Base-by-base conservation (phyloP, 345 rosid species). In the Arabidopsis arenosa region DNA sequence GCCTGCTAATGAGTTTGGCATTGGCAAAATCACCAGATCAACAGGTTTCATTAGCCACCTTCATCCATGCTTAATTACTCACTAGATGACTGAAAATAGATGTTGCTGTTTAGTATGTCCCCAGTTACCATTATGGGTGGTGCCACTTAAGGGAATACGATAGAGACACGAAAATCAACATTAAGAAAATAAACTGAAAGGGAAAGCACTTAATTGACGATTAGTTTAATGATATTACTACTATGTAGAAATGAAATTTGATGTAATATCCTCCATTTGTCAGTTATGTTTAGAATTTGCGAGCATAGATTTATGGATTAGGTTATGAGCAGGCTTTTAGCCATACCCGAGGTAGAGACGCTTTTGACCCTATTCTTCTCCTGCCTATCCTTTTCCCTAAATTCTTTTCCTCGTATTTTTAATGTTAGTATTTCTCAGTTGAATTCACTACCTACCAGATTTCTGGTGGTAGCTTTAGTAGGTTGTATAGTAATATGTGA, bases 1-100 rank as follows among this genome's bases (percentile, higher is more conserved):
- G 96, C 84, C 85, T 94, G 55, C 75, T 94, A 75, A 84, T 92
- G 92, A 92, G 99, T 84, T 85, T 94, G 90, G 97, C 97, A 74
- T 81, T 94, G 82, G 96, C 96, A 41, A 86, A 88, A 80, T 85
- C 93, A 64, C 79, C 92, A 49, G 87, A 73, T 63, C 90, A 92
- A 77, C 93, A 92, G 97, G 99, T 94, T 85, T 62, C 48, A 58
- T 65, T 58, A 18, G 68, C 48, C 56, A 72, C 68, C 36, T 58
- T 58, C 18, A 33, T 66, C 59, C 63, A 59, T 66, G 21, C 63
- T 59, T 41, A 58, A 17, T 65, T 39, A 72, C 62, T 28, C n/a
- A 28, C 30, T 56, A 37, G 55, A 48, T 77, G 57, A 39, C 76
- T 37, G 39, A 70, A 56, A 15, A 13, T 55, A 44, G 33, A 41